Conservation (phyloP, 2,329 filamentous ascomycete species). For the Penicillium sp. region DNA sequence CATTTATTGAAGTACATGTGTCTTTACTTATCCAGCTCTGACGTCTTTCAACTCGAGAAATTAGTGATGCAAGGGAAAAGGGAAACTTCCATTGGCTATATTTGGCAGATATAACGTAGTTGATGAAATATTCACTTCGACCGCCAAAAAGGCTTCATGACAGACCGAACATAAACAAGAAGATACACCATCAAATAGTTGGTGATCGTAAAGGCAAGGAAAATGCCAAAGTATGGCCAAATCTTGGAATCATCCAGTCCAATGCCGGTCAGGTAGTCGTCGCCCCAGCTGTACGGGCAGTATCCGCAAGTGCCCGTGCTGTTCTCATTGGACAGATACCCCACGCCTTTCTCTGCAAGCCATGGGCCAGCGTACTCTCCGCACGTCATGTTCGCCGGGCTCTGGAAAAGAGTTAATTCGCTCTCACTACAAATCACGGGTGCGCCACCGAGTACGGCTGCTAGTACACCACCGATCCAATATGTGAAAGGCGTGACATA, state of each 20-base stretch:
- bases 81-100: too few relatives aligned
- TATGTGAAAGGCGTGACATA: constrained; percentile 84
- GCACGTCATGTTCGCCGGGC: constrained; percentile 68
- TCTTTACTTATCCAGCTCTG: too few relatives aligned
- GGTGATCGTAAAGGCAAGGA: constrained; percentile 37
- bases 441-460: constrained; percentile 71
- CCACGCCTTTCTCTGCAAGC: constrained; percentile 66
- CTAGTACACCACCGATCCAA: constrained; percentile 77
- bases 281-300: constrained; percentile 67
- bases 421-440: constrained; percentile 62
- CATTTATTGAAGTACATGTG: too few relatives aligned
- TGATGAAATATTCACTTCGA: constrained; percentile 22
- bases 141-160: constrained; percentile 36
- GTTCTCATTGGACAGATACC: constrained; percentile 69
- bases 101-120: too few relatives aligned
- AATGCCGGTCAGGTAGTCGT: constrained; percentile 39
- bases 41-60: too few relatives aligned
- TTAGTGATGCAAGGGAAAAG: too few relatives aligned
- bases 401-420: constrained; percentile 72
- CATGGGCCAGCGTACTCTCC: constrained; percentile 73
- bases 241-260: constrained; percentile 38
- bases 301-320: constrained; percentile 71
- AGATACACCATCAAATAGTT: constrained; percentile 43
- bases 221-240: constrained; percentile 43
- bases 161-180: constrained; percentile 40